Evolutionary conservation across 2,329 filamentous ascomycete species (phyloP), one percentile per base, ranked within the genome.

Genomic region (Phialemoniopsis sp.): DNA sequence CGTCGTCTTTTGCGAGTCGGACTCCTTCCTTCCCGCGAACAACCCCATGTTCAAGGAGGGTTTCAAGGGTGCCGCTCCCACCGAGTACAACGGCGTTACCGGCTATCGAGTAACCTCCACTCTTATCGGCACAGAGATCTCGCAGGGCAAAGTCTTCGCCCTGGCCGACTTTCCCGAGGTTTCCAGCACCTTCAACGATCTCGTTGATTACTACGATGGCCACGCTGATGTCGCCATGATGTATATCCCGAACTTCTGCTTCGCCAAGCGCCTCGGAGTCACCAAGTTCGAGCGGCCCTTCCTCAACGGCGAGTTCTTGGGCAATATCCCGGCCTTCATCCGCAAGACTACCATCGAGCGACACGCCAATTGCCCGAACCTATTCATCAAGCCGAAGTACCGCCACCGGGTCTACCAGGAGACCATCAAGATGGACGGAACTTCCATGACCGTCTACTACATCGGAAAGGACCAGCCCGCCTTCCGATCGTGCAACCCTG

Each of bases 391-490:
- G 19, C 0, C 8, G 3, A 55, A 57, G 29, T 57, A 58, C 37
- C 17, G 26, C 12, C 12, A 32, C 2, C n/a, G 40, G 6, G 36
- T 53, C 6, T 66, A 59, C 42, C 60, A 67, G 36, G 59, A 63
- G 39, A 56, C 57, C 2, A 48, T 55, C 43, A 67, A 67, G 51
- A 56, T 67, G 52, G 64, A 67, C 40, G 64, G 63, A 14, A 46
- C 52, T 1, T 58, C 56, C 12, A 65, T 64, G 56, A 60, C 59
- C 1, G 47, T 58, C 16, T 67, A 66, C 48, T 66, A 60, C 36
- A 36, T 67, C 39, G 36, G 43, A 21, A 39, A 44, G 14, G 33
- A 49, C 16, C 56, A 48, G 16, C 44, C 39, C 3, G 38, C 48
- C 36, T 49, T 39, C 30, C 13, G 16, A 7, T 29, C 33, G 9